phyloP scores from a whole-genome alignment of 2,329 filamentous ascomycete species.

The Dactylella cylindrospora region DNA sequence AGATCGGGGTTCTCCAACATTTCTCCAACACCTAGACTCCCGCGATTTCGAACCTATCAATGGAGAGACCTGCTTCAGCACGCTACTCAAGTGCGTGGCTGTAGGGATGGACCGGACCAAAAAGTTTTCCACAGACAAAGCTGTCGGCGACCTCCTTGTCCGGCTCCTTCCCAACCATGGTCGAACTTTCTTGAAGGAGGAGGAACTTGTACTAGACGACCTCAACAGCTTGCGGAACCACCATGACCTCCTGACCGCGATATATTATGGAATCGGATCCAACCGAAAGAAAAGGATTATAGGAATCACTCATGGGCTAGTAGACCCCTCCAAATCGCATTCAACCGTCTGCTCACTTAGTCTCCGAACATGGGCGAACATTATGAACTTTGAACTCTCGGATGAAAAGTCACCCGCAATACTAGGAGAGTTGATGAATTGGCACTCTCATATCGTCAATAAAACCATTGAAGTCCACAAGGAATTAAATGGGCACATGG shows the following conservation, averaged over 20 bases:
- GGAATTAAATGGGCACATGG: conserved; percentile 54
- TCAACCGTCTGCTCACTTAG: conserved; percentile 69
- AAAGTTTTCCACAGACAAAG: conserved; percentile 58
- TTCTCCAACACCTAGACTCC: conserved; percentile 61
- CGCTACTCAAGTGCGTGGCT: conserved; percentile 66
- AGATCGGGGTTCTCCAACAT: conserved; percentile 62
- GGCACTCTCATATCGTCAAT: conserved; percentile 63
- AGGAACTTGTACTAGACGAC: conserved; percentile 62
- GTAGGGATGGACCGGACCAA: conserved; percentile 60
- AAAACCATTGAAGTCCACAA: conserved; percentile 62
- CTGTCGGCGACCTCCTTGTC: conserved; percentile 63
- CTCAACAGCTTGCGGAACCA: conserved; percentile 68
- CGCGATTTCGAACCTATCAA: conserved; percentile 57
- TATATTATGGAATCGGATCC: conserved; percentile 66
- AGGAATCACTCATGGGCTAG: conserved; percentile 61
- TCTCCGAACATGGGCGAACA: conserved; percentile 64
- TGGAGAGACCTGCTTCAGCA: conserved; percentile 66
- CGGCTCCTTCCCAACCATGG: conserved; percentile 67
- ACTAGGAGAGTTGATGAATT: conserved; percentile 58
- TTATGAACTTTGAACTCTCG: conserved; percentile 62
- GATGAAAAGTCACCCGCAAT: conserved; percentile 53
- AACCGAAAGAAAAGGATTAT: conserved; percentile 51
- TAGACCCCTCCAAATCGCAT: conserved; percentile 63
- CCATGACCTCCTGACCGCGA: conserved; percentile 66
- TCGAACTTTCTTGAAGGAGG: conserved; percentile 65